Evolutionary conservation across 805 yeast species (phyloP).

Genomic region (Lipomyces yamadae): DNA sequence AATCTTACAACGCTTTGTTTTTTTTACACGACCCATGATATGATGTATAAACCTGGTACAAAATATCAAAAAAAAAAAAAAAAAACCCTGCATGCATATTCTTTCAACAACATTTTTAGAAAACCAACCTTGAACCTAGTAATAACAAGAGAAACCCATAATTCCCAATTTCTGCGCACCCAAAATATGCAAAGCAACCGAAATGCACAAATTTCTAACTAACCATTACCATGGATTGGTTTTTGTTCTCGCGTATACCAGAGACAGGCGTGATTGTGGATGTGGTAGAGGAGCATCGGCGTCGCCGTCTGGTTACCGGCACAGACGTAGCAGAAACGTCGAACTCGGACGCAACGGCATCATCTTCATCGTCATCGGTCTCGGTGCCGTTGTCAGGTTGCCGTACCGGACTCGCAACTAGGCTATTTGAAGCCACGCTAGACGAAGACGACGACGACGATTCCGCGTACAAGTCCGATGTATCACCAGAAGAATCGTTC

Average conservation of each 20-base stretch:
- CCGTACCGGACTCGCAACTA: background rate
- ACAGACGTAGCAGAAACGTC: background rate
- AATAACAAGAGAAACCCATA: background rate
- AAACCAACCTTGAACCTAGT: background rate
- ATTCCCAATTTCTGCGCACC: background rate
- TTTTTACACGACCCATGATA: background rate
- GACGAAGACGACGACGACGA: constrained; percentile 25
- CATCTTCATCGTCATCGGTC: background rate
- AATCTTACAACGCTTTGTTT: background rate
- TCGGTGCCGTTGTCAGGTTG: background rate
- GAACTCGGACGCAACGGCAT: background rate
- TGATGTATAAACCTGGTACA: background rate
- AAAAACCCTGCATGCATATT: background rate
- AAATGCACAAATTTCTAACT: background rate
- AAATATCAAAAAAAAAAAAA: background rate
- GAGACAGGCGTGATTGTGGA: constrained; percentile 5
- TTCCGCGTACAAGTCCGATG: background rate
- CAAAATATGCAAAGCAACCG: background rate
- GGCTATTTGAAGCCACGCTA: constrained; percentile 3
- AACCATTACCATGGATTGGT: background rate
- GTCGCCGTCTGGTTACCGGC: background rate
- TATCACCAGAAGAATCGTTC: constrained; percentile 21
- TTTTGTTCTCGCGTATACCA: background rate
- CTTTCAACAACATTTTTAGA: background rate
- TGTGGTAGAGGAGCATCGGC: background rate